Evolutionary conservation across 2,329 filamentous ascomycete species (phyloP), one percentile per base, ranked within the genome.

Genomic region (Emydomyces testavorans): DNA sequence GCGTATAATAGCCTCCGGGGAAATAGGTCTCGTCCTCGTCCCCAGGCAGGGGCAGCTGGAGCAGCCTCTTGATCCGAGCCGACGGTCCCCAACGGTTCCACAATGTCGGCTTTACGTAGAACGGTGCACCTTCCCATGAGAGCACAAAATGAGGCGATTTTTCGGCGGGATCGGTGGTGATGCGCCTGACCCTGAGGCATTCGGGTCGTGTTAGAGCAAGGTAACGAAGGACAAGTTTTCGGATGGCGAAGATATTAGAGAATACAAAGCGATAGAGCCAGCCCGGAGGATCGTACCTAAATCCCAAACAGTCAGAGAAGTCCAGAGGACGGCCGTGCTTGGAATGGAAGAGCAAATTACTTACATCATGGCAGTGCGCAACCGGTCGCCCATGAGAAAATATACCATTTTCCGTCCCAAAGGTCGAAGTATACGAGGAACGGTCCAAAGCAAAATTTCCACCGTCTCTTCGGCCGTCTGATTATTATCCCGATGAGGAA

Each of bases 291-390:
- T 66, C 58, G 34, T 70, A 71, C 50, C 68, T 70, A 21, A n/a
- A n/a, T 31, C n/a, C 15, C 26, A 40, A 13, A 8, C 13, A 21
- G 32, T 28, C 24, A 46, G 31, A 44, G 43, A 31, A 21, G n/a
- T n/a, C n/a, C n/a, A n/a, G n/a, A n/a, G n/a, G n/a, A n/a, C n/a
- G n/a, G n/a, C n/a, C n/a, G n/a, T n/a, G n/a, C n/a, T n/a, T n/a
- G n/a, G n/a, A n/a, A n/a, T n/a, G n/a, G n/a, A n/a, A n/a, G n/a
- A n/a, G n/a, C n/a, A 11, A 20, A 32, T 23, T 31, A 59, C 72
- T 61, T 64, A 82, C 78, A 76, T 64, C 71, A 87, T 85, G 0
- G 82, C 78, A 42, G 71, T 71, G 13, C 82, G 70, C 40, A 85
- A 64, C 10, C 76, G 71, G 20, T 79, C 74, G 20, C 79, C 80